Evolutionary conservation across 208 protist species (phyloP).

Genomic region (Tritrichomonas foetus): DNA sequence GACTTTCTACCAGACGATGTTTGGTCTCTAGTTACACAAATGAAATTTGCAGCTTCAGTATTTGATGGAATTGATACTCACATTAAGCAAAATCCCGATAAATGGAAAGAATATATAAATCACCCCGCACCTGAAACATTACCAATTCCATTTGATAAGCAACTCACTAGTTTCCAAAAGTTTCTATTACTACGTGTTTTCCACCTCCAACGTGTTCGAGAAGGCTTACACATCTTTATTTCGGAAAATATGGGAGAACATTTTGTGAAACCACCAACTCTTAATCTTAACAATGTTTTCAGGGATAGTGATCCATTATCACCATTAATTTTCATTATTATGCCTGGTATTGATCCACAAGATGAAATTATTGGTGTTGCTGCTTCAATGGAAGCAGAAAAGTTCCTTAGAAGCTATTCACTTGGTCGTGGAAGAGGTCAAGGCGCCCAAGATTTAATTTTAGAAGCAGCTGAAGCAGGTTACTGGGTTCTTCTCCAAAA

Average conservation of each 20-base stretch:
- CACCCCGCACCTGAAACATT: background rate
- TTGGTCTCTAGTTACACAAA: background rate
- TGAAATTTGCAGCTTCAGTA: background rate
- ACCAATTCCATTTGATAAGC: background rate
- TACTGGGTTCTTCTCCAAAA: conserved; percentile 93
- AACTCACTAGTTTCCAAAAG: conserved; percentile 70
- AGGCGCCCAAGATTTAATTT: conserved; percentile 83
- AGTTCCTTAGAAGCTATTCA: conserved; percentile 84
- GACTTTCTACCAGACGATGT: conserved; percentile 64
- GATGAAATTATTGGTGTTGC: conserved; percentile 60
- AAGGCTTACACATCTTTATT: conserved; percentile 68
- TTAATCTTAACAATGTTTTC: conserved; percentile 77
- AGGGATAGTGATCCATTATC: conserved; percentile 80
- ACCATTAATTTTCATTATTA: conserved; percentile 97
- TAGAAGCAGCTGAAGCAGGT: conserved; percentile 55
- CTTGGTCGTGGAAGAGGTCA: conserved; percentile 94
- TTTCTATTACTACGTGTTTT: conserved; percentile 83
- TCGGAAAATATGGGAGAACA: background rate
- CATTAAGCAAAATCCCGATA: background rate
- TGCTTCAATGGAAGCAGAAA: conserved; percentile 75
- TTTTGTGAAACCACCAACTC: conserved; percentile 60
- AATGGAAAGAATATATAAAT: background rate
- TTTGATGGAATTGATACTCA: background rate
- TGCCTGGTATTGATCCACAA: conserved; percentile 88
- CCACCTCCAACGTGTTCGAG: conserved; percentile 80